Evolutionary conservation across 2,329 filamentous ascomycete genomes (phyloP), one percentile per base, ranked within the genome.

Genomic region (Stagonosporopsis vannaccii): DNA sequence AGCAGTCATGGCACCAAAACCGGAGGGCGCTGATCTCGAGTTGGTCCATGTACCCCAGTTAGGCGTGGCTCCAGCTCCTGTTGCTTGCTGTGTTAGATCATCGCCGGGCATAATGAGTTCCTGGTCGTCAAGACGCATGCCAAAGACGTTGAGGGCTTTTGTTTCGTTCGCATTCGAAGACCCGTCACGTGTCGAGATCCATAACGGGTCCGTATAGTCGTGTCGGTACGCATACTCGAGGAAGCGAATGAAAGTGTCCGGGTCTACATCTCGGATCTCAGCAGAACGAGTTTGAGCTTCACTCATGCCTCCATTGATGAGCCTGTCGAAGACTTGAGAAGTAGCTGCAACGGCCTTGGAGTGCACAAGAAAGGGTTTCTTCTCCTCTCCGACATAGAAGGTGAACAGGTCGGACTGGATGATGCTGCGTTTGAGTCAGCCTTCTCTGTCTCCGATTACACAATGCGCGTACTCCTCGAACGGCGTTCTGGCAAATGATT

Each of bases 171-270:
- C 17, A 37, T 8, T 17, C n/a, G 35, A 20, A 19, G 17, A 20
- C 11, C 26, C 7, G 1, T 25, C 30, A 12, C 39, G 19, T 23
- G 28, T 20, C 12, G 12, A 32, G 30, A 6, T 15, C 47, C 59
- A 61, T 3, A n/a, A 1, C 7, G 67, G 67, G 3, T 50, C 44
- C 0, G 64, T 63, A 19, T 71, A 72, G 20, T 72, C 62, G 4
- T 51, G 37, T 2, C 62, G 58, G 26, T 72, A 72, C 2, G 65
- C 65, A 17, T 68, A 72, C 32, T 73, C 67, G 2, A 64, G 37
- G 37, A 65, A 73, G n/a, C 70, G 58, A 2, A 56, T 52, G 52
- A 74, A 72, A 30, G 71, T 70, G 1, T 60, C 60, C 0, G 56
- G 35, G 1, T 68, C 51, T 7, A 72, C 30, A 20, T 72, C 63